Evolutionary conservation across 257 asterid species (phyloP).

Genomic region (Verbena officinalis): DNA sequence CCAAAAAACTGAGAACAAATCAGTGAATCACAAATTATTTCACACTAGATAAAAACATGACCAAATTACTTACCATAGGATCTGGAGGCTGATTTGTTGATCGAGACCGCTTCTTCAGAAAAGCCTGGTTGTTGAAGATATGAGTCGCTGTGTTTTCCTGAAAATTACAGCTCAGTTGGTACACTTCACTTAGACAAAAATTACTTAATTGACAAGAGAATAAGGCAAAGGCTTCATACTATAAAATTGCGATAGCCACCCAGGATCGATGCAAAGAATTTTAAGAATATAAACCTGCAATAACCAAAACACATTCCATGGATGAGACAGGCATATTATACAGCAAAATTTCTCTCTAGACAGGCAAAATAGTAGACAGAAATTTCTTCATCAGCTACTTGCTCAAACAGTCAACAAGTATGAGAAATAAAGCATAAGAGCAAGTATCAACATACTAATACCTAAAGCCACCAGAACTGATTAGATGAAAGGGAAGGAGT

Average conservation of each 20-base stretch:
- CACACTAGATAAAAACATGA: constrained; percentile 23
- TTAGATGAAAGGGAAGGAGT: constrained; percentile 10
- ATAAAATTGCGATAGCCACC: constrained; percentile 98
- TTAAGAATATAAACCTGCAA: constrained; percentile 85
- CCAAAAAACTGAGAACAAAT: constrained; percentile 14
- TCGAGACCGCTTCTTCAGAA: constrained; percentile 91
- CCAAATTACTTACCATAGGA: constrained; percentile 65
- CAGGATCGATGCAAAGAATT: constrained; percentile 87
- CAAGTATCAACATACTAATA: constrained; percentile 4
- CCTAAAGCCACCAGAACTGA: constrained; percentile 8
- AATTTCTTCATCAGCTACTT: constrained; percentile 21
- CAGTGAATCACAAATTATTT: background rate
- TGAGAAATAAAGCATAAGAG: constrained; percentile 18
- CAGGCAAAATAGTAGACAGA: background rate
- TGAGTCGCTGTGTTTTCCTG: constrained; percentile 89
- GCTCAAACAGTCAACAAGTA: constrained; percentile 20
- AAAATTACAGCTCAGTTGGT: constrained; percentile 28
- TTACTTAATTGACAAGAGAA: constrained; percentile 28
- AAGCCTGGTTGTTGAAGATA: constrained; percentile 90
- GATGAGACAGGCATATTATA: constrained; percentile 21
- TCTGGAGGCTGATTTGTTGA: constrained; percentile 91
- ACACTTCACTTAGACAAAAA: constrained; percentile 31
- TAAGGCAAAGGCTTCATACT: constrained; percentile 58
- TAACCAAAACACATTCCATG: constrained; percentile 31
- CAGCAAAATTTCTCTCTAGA: background rate